Conservation (phyloP, 345 rosid genomes). For the Pugionium dolabratum region DNA sequence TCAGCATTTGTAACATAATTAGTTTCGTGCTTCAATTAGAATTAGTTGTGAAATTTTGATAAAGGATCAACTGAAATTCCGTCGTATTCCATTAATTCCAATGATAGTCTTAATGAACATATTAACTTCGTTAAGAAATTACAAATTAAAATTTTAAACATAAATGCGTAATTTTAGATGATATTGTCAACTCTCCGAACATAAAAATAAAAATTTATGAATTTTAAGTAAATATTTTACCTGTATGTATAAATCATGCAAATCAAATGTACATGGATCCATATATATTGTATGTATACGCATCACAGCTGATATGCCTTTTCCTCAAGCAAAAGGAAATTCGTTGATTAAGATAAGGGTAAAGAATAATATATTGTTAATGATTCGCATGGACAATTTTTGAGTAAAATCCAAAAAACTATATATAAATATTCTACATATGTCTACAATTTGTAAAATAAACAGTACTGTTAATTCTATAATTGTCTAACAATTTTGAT, state of each 20-base stretch:
- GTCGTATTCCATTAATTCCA: background rate
- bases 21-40: too few species aligned
- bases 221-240: background rate
- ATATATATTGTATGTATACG: background rate
- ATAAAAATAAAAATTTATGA: background rate
- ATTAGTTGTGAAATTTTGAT: background rate
- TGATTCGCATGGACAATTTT: constrained; percentile 11
- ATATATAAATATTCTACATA: background rate
- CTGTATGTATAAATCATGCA: background rate
- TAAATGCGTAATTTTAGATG: background rate
- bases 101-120: background rate
- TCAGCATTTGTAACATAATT: background rate
- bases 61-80: background rate
- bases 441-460: constrained; percentile 6
- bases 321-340: constrained; percentile 36
- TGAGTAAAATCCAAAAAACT: background rate
- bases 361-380: constrained; percentile 31
- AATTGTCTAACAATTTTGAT: background rate
- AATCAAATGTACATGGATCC: background rate
- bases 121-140: background rate
- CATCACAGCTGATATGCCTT: constrained; percentile 12
- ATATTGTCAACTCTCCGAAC: background rate
- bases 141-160: background rate
- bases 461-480: background rate
- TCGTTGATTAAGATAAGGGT: constrained; percentile 34